Evolutionary conservation across 2,329 filamentous ascomycete species (phyloP), one percentile per base, ranked within the genome.

Genomic region (Sclerotinia spermophila): DNA sequence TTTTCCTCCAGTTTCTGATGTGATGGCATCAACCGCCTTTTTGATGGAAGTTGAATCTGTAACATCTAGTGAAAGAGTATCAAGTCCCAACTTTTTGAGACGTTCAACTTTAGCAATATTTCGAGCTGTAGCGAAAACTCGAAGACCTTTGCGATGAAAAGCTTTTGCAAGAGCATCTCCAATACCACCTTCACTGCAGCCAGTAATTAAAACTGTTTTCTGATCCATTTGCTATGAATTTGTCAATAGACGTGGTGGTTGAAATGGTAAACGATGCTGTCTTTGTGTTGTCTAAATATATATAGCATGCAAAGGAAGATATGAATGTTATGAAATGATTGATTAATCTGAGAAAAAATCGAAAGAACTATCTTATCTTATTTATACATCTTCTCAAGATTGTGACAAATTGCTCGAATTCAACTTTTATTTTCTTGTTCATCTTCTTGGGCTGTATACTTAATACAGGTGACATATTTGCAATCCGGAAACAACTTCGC

Each of bases 51-150:
- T 73, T 8, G 75, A 48, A 44, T 79, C 78, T 5, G 79, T 80
- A 6, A 84, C 82, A 71, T 85, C 83, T 2, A 85, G 76, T 2
- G 74, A 42, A 21, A 84, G 68, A 21, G 79, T 79, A 2, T 73
- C 72, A 10, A 77, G 77, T 15, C 81, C 81, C 15, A 76, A 27
- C 33, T 71, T 48, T 40, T 72, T 72, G 17, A 77, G 74, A 45
- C 79, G 75, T 11, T 76, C 58, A 21, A 81, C 71, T 71, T 81
- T 83, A 55, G 77, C 71, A 2, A 79, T 74, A 70, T 80, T 79
- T 48, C 82, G 79, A 38, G 81, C 81, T 13, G 82, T 82, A 5
- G 82, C 82, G 67, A 82, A 81, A 45, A 83, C 82, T 11, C 78
- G 77, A 40, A 80, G 75, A 2, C 81, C 82, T 13, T 76, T 75